A percentile compares a stretch with the other conserved stretches of the same genome.
phyloP scores from a whole-genome alignment of 768 basidiomycete species.

The Boletus rex-veris region DNA sequence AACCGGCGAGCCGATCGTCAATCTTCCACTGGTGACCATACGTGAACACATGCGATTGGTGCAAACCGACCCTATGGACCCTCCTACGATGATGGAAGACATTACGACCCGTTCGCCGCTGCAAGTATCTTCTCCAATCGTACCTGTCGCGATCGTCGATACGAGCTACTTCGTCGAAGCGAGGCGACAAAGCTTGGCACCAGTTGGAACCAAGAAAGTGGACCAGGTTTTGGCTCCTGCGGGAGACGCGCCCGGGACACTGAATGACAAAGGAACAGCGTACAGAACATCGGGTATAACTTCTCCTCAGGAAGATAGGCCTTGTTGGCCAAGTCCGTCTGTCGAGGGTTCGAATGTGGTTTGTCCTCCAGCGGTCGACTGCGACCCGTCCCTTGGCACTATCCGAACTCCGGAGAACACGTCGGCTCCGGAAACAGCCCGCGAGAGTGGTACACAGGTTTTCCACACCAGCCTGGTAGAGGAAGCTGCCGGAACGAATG shows the following conservation, averaged over 20 bases:
- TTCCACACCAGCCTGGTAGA: not conserved
- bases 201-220: not conserved
- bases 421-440: not conserved
- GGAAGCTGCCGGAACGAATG: not conserved
- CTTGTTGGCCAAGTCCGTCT: not conserved
- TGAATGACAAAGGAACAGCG: not conserved
- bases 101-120: constrained; percentile 12
- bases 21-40: constrained; percentile 10
- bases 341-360: not conserved
- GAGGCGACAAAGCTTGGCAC: not conserved
- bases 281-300: not conserved
- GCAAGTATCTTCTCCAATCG: not conserved
- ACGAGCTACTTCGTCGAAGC: not conserved
- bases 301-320: not conserved
- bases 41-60: not conserved
- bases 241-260: not conserved
- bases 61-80: not conserved
- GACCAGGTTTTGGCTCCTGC: not conserved
- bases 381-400: not conserved
- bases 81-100: constrained; percentile 2
- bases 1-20: not conserved
- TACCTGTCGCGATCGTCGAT: constrained; percentile 7
- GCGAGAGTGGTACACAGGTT: not conserved
- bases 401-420: not conserved
- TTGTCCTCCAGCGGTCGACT: not conserved